Evolutionary conservation across 352 stramenopile species (phyloP).

Genomic region (Phytopythium chamaehyphon): DNA sequence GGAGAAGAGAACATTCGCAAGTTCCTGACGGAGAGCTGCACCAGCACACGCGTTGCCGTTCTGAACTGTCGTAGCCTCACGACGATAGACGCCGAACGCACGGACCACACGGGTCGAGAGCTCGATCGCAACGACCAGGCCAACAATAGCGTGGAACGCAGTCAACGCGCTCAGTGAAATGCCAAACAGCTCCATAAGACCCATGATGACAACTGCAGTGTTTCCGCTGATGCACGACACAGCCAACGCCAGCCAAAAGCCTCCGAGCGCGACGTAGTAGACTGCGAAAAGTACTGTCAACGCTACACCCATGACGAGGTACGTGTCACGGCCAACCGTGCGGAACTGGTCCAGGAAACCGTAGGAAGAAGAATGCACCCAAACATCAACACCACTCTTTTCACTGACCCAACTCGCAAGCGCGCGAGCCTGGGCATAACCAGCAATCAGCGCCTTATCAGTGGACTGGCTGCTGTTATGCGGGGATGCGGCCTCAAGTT

Average conservation of each 20-base stretch:
- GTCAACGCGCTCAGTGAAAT: constrained; percentile 81
- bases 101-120: constrained; percentile 73
- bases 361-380: constrained; percentile 60
- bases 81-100: constrained; percentile 33
- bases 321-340: constrained; percentile 47
- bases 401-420: constrained; percentile 67
- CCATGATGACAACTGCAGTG: constrained; percentile 58
- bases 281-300: constrained; percentile 45
- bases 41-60: constrained; percentile 29
- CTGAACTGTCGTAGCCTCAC: constrained; percentile 13
- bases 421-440: constrained; percentile 51
- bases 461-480: constrained; percentile 30
- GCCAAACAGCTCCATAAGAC: constrained; percentile 51
- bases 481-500: constrained; percentile 42
- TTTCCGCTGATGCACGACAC: constrained; percentile 37
- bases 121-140: constrained; percentile 68
- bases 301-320: constrained; percentile 40
- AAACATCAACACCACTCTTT: constrained; percentile 58
- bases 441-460: constrained; percentile 15
- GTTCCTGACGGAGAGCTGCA: constrained; percentile 32
- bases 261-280: constrained; percentile 44
- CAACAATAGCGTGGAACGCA: constrained; percentile 77
- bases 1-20: constrained; percentile 32
- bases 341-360: constrained; percentile 72
- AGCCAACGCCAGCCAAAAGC: constrained; percentile 40